phyloP scores from a whole-genome alignment of 345 rosid species.

The Populus simonii region DNA sequence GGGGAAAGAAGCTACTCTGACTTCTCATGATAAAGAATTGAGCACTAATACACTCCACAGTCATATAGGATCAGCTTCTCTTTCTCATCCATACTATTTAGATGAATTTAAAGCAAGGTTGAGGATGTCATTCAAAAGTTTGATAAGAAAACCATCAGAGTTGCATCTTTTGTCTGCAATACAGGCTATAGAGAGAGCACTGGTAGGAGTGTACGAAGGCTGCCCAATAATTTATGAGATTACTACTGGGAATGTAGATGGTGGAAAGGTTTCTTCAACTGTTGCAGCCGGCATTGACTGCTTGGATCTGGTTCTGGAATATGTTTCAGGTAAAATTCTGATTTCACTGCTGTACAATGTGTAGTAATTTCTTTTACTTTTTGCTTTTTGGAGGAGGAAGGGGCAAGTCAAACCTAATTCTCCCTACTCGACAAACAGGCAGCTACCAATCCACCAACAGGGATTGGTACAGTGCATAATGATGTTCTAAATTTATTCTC shows the following conservation, averaged over 20 bases:
- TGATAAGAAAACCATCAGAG: slow-evolving; percentile 58
- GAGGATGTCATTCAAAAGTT: slow-evolving; percentile 63
- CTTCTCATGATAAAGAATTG: slow-evolving; percentile 69
- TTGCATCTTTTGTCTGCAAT: slow-evolving; percentile 62
- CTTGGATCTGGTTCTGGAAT: slow-evolving; percentile 83
- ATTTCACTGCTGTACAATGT: not conserved
- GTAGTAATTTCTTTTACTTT: not conserved
- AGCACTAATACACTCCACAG: slow-evolving; percentile 43
- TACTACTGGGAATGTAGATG: slow-evolving; percentile 53
- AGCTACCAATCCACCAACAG: not conserved
- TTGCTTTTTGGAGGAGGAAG: not conserved
- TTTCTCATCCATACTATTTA: slow-evolving; percentile 40
- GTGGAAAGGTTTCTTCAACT: slow-evolving; percentile 60
- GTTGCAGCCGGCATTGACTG: slow-evolving; percentile 85
- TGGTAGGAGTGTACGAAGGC: slow-evolving; percentile 64
- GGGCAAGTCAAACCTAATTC: not conserved
- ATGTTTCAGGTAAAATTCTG: slow-evolving; percentile 62
- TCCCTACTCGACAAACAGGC: not conserved
- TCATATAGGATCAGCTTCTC: slow-evolving; percentile 30
- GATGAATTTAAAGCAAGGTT: slow-evolving; percentile 64
- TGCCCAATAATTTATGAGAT: slow-evolving; percentile 42
- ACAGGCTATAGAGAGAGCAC: slow-evolving; percentile 74
- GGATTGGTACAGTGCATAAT: not conserved
- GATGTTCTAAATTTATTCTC: not conserved
- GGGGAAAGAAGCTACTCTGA: slow-evolving; percentile 71